Evolutionary conservation across 805 yeast genomes (phyloP).

Genomic region (Suhomyces canberraensis): DNA sequence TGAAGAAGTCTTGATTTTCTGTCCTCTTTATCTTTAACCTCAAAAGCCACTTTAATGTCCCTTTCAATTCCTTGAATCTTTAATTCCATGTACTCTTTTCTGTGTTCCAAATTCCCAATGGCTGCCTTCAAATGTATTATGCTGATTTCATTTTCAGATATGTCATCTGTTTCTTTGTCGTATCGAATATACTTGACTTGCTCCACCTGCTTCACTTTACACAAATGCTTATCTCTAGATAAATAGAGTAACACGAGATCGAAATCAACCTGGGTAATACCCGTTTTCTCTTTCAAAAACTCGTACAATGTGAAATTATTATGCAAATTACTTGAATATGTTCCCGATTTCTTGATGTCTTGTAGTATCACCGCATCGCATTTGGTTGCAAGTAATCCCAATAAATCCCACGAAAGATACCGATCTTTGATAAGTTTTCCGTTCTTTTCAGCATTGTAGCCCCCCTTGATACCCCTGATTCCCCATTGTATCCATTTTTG

Average conservation of each 20-base stretch:
- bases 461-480: not conserved
- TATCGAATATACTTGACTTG: conserved; percentile 21
- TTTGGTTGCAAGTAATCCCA: conserved; percentile 10
- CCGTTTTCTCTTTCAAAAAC: conserved; percentile 7
- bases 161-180: conserved; percentile 4
- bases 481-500: conserved; percentile 15
- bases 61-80: conserved; percentile 14
- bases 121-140: conserved; percentile 25
- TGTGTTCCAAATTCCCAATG: conserved; percentile 16
- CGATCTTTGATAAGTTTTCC: conserved; percentile 20
- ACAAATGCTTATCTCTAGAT: conserved; percentile 21
- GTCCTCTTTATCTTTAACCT: conserved; percentile 6
- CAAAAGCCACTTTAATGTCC: conserved; percentile 5
- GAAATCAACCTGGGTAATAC: conserved; percentile 23
- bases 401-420: conserved; percentile 21
- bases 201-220: conserved; percentile 8
- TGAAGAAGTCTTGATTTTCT: conserved; percentile 16
- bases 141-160: conserved; percentile 30
- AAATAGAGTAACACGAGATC: conserved; percentile 25
- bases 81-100: conserved; percentile 17
- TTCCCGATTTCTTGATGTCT: conserved; percentile 10
- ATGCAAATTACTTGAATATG: conserved; percentile 14
- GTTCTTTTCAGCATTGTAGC: conserved; percentile 9
- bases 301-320: conserved; percentile 11
- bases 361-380: conserved; percentile 4